Base-by-base conservation (phyloP, 768 basidiomycete species). In the Suillus subluteus region DNA sequence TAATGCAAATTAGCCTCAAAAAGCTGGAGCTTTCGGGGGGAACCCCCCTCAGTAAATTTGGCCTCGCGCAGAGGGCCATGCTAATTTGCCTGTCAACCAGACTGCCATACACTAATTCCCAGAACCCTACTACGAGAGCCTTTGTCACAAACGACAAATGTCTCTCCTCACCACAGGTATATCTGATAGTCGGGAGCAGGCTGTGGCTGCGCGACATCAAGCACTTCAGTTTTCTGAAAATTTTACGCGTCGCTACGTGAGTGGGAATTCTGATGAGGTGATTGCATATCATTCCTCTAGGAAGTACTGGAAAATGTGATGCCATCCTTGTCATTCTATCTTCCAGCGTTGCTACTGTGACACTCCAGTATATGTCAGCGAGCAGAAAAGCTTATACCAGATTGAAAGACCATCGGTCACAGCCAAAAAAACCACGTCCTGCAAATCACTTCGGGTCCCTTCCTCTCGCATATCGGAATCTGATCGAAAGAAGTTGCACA, bases 231-330 rank as follows among this genome's bases (percentile, higher is more conserved):
- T 50, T 30, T 6, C n/a, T n/a, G 6, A 3, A 1, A 12, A 56
- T n/a, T 4, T n/a, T 18, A 1, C 2, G 4, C 2, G 4, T 13
- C 55, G 55, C 43, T 0, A 0, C 2, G 0, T 0, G 21, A 6
- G 4, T 0, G 21, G 7, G 3, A 35, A 26, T 1, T n/a, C 41
- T 15, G 21, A 6, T 18, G 40, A 18, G 16, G 11, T 3, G 15
- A 4, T 55, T 46, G 16, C 16, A 1, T 0, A 21, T 18, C 62
- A 62, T 9, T 62, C 62, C 46, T 11, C 6, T 37, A 18, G 1
- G n/a, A 41, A 62, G 2, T 3, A 62, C 6, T 32, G 26, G 15
- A 7, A 56, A 8, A 37, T 32, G n/a, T 32, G 46, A 62, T 12
- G 48, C 30, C 6, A 48, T 32, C 4, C 16, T 56, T 15, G 21